Evolutionary conservation across 768 basidiomycete species (phyloP), one percentile per base, ranked within the genome.

Genomic region (Tricholoma terreum): DNA sequence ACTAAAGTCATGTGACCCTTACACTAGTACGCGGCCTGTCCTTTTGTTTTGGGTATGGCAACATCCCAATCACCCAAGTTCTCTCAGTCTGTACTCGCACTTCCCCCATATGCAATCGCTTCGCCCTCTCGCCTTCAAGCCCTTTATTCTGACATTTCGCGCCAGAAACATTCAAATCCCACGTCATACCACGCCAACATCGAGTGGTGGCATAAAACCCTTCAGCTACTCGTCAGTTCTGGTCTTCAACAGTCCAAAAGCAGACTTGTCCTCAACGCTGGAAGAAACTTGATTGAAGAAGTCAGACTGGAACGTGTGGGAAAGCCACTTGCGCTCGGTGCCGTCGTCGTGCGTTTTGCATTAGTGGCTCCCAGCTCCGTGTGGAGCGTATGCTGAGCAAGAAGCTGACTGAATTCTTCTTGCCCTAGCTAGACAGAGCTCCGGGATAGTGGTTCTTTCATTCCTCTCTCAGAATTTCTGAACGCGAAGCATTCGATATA

Each of bases 81-180:
- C 21, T 51, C 11, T 50, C 58, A 9, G 55, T 67, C 55, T 34
- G 61, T 64, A 48, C 61, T 63, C 27, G 61, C 73, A 6, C 72
- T 82, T 11, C 71, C 77, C 6, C 77, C 84, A 22, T 86, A 80
- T 61, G 67, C 72, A 8, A 72, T 74, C 0, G 75, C 80, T 2
- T 81, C 84, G 0, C 67, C 70, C 1, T 73, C 80, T 21, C 84
- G 90, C 7, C 76, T 92, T 0, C 85, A 89, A 59, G 84, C 93
- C 0, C 77, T 98, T 6, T 98, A 95, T 72, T 89, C 94, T 7
- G 93, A 95, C 66, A 85, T 95, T 56, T 84, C 90, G 0, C 78
- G 85, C 11, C 92, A 95, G 72, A 91, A 89, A 64, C 76, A 84
- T 49, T 88, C 92, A 1, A 95, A 98, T 69, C 89, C 92, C 0